Evolutionary conservation across 345 rosid genomes (phyloP).

Genomic region (Clarkia xantiana): DNA sequence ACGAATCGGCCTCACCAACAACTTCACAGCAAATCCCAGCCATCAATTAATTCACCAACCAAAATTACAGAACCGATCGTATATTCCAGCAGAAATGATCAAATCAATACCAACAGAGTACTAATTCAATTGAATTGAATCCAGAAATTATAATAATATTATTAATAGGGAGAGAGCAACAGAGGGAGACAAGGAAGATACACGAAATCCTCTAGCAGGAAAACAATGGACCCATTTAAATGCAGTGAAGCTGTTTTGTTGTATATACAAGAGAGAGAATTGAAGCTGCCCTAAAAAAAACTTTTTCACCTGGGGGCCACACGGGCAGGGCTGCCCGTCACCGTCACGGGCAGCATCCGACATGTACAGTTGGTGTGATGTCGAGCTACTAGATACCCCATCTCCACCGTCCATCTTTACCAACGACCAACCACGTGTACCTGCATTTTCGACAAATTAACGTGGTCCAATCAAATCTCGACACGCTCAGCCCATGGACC

Average conservation of each 20-base stretch:
- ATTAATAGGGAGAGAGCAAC: no score
- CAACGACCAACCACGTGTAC: no score
- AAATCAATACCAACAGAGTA: neutral
- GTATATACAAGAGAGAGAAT: neutral
- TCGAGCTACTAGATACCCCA: slow-evolving; percentile 31
- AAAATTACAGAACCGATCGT: no score
- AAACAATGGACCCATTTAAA: slow-evolving; percentile 13
- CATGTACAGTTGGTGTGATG: slow-evolving; percentile 65
- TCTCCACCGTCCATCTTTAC: slow-evolving; percentile 37
- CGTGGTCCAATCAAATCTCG: slow-evolving; percentile 36
- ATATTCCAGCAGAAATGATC: no score
- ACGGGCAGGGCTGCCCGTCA: slow-evolving; percentile 59
- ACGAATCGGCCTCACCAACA: slow-evolving; percentile 40
- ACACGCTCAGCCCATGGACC: slow-evolving; percentile 25
- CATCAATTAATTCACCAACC: slow-evolving; percentile 16
- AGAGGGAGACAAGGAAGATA: neutral
- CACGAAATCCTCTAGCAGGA: neutral
- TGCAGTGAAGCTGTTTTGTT: slow-evolving; percentile 5
- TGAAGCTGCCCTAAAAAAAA: neutral
- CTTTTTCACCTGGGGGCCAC: slow-evolving; percentile 47
- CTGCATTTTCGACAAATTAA: slow-evolving; percentile 2
- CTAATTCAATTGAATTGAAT: neutral
- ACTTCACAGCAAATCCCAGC: slow-evolving; percentile 78
- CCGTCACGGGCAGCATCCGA: slow-evolving; percentile 50
- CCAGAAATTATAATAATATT: no score